phyloP scores from a whole-genome alignment of 2,329 filamentous ascomycete genomes.

The Trichoderma breve region DNA sequence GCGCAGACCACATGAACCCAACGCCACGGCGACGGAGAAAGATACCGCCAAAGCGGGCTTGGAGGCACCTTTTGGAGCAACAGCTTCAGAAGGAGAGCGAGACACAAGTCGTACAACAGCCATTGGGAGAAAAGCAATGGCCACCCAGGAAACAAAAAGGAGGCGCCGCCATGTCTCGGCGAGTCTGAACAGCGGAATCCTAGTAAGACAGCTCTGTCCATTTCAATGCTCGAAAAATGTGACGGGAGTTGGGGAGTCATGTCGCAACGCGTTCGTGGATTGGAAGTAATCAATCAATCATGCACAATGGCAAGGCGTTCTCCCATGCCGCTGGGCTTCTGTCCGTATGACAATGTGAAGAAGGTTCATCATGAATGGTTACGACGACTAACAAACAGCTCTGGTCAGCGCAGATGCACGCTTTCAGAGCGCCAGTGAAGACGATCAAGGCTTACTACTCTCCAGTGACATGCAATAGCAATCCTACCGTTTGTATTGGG shows the following conservation, averaged over 20 bases:
- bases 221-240: neutral
- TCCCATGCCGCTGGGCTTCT: neutral
- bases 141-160: neutral
- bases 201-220: neutral
- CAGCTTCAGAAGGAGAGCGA: neutral
- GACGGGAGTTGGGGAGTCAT: neutral
- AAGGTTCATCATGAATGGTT: neutral
- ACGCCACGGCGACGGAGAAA: conserved; percentile 2
- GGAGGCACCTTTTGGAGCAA: neutral
- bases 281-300: neutral
- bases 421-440: neutral
- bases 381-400: neutral
- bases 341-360: neutral
- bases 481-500: neutral
- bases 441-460: neutral
- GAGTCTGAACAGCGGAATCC: conserved; percentile 18
- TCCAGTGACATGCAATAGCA: neutral
- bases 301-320: neutral
- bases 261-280: neutral
- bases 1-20: neutral
- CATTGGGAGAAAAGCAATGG: neutral
- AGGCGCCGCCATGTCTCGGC: conserved; percentile 24
- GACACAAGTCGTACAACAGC: neutral
- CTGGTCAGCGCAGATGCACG: neutral
- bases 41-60: neutral